These are phyloP conservation scores for Tulasnella sp. DNA, from an alignment of 768 basidiomycete species.

Conservation along the genomic window DNA sequence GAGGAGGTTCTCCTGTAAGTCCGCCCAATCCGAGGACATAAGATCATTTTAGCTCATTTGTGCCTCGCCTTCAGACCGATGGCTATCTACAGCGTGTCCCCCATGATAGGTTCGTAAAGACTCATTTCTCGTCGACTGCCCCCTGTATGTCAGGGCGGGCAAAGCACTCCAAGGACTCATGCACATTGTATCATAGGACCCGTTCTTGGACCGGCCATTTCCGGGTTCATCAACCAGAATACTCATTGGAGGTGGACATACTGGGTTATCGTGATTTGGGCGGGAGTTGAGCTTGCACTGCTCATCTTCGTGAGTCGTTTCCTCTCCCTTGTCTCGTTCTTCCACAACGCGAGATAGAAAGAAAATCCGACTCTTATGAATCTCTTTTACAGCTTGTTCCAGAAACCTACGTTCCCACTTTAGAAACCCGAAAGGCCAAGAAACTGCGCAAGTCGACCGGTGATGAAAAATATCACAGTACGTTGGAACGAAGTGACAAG, in stretches of 20 bases:
- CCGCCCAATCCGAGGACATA: not conserved
- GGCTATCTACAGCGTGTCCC: conserved; percentile 51
- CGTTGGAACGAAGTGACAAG: conserved; percentile 50
- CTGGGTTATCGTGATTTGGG: conserved; percentile 66
- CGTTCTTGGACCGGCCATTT: no score
- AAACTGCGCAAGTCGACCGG: conserved; percentile 56
- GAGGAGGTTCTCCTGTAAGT: conserved; percentile 43
- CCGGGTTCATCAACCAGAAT: conserved; percentile 40
- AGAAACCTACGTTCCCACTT: conserved; percentile 64
- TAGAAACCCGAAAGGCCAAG: conserved; percentile 57
- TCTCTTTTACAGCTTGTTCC: conserved; percentile 51
- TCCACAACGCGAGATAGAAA: no score
- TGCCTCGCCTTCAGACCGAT: conserved; percentile 43
- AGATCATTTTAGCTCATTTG: not conserved
- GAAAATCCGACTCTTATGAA: not conserved
- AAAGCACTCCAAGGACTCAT: no score
- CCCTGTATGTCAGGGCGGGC: no score
- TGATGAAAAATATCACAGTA: conserved; percentile 53
- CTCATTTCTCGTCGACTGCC: no score
- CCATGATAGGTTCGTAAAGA: conserved; percentile 51
- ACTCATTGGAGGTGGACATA: conserved; percentile 74
- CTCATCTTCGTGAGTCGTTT: conserved; percentile 52
- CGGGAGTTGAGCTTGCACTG: conserved; percentile 48
- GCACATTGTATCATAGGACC: no score
- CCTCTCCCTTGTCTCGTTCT: not conserved